A percentile compares a stretch with the other conserved stretches of the same genome.
Evolutionary conservation across 768 basidiomycete species (phyloP).

Genomic region (Termitomyces titanicus): DNA sequence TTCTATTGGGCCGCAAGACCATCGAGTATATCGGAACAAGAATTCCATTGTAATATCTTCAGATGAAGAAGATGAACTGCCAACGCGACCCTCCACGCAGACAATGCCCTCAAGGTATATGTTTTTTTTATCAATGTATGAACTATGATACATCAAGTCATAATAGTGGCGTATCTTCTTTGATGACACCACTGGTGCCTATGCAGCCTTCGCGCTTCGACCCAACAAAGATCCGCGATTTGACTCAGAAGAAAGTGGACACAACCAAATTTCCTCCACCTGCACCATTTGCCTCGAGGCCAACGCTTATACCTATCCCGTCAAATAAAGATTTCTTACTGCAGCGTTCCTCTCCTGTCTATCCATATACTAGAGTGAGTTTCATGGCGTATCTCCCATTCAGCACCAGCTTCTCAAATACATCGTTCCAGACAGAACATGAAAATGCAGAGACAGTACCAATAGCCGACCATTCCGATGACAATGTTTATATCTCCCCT

Average conservation of each 20-base stretch:
- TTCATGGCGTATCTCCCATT: neutral
- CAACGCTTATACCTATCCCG: conserved; percentile 30
- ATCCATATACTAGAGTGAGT: conserved; percentile 1
- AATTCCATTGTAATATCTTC: conserved; percentile 28
- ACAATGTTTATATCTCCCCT: conserved; percentile 30
- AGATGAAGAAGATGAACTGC: conserved; percentile 30
- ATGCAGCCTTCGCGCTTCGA: conserved; percentile 7
- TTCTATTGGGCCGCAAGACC: conserved; percentile 10
- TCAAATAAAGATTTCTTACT: conserved; percentile 25
- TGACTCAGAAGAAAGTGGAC: conserved; percentile 5
- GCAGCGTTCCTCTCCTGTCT: conserved; percentile 5
- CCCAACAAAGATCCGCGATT: conserved; percentile 6
- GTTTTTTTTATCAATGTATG: neutral
- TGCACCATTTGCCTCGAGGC: conserved; percentile 8
- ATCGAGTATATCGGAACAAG: conserved; percentile 8
- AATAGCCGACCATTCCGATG: conserved; percentile 24
- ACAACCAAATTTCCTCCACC: conserved; percentile 10
- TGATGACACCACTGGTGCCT: neutral
- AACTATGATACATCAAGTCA: neutral
- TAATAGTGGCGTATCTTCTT: neutral
- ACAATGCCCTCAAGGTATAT: conserved; percentile 13
- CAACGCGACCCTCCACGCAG: conserved; percentile 5
- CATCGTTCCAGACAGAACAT: conserved; percentile 14
- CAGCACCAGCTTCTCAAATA: neutral
- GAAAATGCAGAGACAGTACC: conserved; percentile 32